Evolutionary conservation across 73 alveolate genomes (phyloP), one percentile per base, ranked within the genome.

Genomic region (Paramecium sexaurelia): DNA sequence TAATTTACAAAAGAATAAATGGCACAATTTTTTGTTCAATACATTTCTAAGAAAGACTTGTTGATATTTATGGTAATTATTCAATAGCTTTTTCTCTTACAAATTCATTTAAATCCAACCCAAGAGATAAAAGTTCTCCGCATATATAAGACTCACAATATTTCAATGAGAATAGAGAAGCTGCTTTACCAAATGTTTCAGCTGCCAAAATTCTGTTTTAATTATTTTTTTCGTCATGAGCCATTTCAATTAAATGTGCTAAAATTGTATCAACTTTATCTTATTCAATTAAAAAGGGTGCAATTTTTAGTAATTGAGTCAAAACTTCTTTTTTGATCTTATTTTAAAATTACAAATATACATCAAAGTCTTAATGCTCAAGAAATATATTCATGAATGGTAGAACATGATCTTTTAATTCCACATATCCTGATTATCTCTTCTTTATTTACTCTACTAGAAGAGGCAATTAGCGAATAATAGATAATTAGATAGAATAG

Each of bases 161-260:
- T 11, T 55, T 85, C 32, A 35, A 15, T 55, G 55, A 24, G 15
- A 67, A 67, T 27, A 78, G 43, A 29, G 29, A 17, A 5, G 90
- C 68, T 19, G 29, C 13, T 13, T 43, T 78, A 22, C 90, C 90
- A 22, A 78, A 41, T 26, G 73, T 66, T 45, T 88, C 91, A 26
- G 87, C 87, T 61, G 94, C 94, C 32, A 88, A 47, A 7, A 88
- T 88, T 41, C 94, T 73, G 45, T 88, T 88, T 43, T 67, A 37
- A 29, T 37, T 45, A 20, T 29, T 82, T 39, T 39, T 29, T 37
- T 88, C 94, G 71, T 88, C 94, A 43, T 88, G 94, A 41, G 94
- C 94, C 91, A 88, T 69, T 55, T 88, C 87, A 24, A 88, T 36
- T 29, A 88, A 39, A 47, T 88, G 69, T 24, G 94, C 69, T 2